These are phyloP conservation scores for Blastocystis sp. DNA, from an alignment of 352 stramenopile species.

Conservation along the genomic window DNA sequence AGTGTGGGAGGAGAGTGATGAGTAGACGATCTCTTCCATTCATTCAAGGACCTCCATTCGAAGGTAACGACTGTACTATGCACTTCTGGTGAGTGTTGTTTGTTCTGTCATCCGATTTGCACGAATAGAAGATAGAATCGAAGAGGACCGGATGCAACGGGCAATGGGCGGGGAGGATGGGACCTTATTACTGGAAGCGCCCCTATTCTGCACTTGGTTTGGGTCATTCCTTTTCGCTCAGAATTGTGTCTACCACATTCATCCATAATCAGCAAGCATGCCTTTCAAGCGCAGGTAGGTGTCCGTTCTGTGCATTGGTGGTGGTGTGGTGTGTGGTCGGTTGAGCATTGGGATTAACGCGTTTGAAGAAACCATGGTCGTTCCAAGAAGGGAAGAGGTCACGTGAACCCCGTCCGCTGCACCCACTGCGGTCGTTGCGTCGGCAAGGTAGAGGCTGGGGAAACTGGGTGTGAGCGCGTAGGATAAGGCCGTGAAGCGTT, in stretches of 20 bases:
- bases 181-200: background rate
- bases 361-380: constrained; percentile 62
- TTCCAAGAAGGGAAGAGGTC: constrained; percentile 69
- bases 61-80: background rate
- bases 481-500: constrained; percentile 88
- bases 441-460: background rate
- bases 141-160: background rate
- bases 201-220: background rate
- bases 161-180: background rate
- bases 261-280: background rate
- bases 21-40: constrained; percentile 30
- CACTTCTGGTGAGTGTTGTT: too few relatives aligned
- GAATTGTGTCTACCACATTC: background rate
- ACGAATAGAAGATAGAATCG: constrained; percentile 6
- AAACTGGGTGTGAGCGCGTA: constrained; percentile 70
- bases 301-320: background rate
- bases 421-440: constrained; percentile 67
- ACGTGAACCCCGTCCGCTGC: constrained; percentile 63
- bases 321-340: too few relatives aligned
- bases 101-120: too few relatives aligned
- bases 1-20: background rate
- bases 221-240: background rate
- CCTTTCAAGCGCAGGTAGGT: constrained; percentile 67
- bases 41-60: background rate
- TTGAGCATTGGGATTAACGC: background rate